These are phyloP conservation scores for Cenchrus fungigraminus DNA, from an alignment of 176 grass and related monocot genomes.

Conservation along the genomic window DNA sequence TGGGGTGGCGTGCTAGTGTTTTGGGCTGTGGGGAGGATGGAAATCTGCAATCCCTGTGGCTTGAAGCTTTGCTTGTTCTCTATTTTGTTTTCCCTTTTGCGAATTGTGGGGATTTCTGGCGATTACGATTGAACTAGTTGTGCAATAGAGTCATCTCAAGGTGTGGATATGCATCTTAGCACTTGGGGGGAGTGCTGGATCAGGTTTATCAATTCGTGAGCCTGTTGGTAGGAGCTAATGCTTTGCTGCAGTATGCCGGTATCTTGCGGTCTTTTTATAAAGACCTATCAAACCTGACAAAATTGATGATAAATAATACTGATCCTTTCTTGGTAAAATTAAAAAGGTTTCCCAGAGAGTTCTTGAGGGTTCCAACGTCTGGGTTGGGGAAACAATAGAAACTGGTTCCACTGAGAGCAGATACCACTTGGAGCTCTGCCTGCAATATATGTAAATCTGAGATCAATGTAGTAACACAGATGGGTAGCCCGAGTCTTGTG, in stretches of 20 bases:
- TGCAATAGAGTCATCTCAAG: background rate
- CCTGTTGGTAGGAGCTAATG: slow-evolving; percentile 30
- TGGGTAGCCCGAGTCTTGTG: background rate
- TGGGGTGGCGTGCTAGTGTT: slow-evolving; percentile 2
- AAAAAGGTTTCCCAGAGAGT: background rate
- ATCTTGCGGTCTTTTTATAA: background rate
- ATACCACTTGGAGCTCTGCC: slow-evolving; percentile 8
- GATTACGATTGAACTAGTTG: background rate
- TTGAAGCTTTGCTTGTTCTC: background rate
- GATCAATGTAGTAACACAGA: background rate
- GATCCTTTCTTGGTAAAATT: background rate
- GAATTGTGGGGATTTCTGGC: slow-evolving; percentile 14
- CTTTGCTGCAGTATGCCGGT: slow-evolving; percentile 5
- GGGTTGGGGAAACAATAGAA: background rate
- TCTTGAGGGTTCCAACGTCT: background rate
- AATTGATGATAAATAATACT: background rate
- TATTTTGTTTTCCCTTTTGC: no score
- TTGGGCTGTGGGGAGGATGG: slow-evolving; percentile 17
- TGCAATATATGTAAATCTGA: slow-evolving; percentile 24
- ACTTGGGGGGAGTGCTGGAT: background rate
- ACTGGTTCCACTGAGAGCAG: background rate
- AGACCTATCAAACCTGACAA: background rate
- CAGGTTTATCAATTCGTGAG: background rate
- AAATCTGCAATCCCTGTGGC: slow-evolving; percentile 9
- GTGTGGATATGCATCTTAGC: slow-evolving; percentile 9